phyloP scores from a whole-genome alignment of 495 filamentous ascomycete genomes.

The Penicillium subrubescens region DNA sequence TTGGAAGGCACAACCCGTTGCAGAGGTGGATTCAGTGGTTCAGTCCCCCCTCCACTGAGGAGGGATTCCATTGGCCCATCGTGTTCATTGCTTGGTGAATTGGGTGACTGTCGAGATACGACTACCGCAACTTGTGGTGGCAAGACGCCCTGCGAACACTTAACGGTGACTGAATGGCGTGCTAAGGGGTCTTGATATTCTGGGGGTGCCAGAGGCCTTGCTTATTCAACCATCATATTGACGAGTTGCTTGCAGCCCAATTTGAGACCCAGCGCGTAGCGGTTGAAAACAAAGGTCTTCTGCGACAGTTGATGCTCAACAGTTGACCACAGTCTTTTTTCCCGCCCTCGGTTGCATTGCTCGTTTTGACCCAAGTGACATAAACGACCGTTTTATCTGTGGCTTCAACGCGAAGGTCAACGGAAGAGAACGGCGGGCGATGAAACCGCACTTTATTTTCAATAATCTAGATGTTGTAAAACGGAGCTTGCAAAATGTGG shows the following conservation, averaged over 20 bases:
- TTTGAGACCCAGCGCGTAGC: no score
- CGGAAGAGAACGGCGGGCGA: neutral
- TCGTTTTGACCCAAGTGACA: neutral
- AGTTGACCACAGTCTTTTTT: no score
- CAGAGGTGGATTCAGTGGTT: neutral
- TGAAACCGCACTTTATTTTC: conserved; percentile 1
- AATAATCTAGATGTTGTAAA: conserved; percentile 1
- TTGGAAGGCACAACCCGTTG: conserved; percentile 3
- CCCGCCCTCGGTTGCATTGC: neutral
- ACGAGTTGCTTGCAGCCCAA: no score
- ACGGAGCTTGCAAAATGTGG: neutral
- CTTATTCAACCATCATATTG: no score
- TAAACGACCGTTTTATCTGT: neutral
- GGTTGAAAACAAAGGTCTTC: conserved; percentile 1
- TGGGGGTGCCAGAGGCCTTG: no score
- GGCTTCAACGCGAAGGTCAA: conserved; percentile 2
- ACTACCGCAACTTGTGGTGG: neutral
- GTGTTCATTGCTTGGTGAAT: neutral
- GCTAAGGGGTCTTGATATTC: no score
- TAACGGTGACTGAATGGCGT: no score
- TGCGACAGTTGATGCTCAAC: neutral
- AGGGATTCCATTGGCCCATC: neutral
- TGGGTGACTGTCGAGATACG: conserved; percentile 1
- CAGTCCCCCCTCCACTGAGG: neutral
- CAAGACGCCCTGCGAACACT: no score